Evolutionary conservation across 176 grass and related monocot species (phyloP).

Genomic region (Triticum dicoccoides): DNA sequence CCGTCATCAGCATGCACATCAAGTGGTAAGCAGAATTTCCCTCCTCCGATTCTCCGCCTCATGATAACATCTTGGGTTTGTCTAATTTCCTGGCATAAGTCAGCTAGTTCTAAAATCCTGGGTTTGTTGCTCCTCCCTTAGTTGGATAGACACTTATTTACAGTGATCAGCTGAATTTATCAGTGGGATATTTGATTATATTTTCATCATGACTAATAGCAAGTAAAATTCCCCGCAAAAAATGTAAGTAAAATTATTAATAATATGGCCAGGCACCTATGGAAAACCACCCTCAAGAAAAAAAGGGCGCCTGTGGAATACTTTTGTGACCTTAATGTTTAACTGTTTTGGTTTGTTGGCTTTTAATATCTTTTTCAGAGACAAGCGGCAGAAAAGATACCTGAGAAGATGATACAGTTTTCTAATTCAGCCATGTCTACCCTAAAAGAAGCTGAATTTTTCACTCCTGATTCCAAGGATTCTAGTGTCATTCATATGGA

Average conservation of each 20-base stretch:
- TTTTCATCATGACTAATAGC: too few species aligned
- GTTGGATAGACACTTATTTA: neutral
- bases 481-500: slow-evolving; percentile 79
- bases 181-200: too few species aligned
- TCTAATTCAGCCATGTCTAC: slow-evolving; percentile 67
- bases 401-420: slow-evolving; percentile 78
- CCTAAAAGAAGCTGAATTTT: slow-evolving; percentile 79
- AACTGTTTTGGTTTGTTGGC: too few species aligned
- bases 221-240: too few species aligned
- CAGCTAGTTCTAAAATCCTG: neutral
- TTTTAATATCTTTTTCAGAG: slow-evolving; percentile 50
- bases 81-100: too few species aligned
- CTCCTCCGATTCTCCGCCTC: neutral
- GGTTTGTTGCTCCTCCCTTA: neutral
- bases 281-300: too few species aligned
- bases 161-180: too few species aligned
- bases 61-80: neutral
- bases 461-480: slow-evolving; percentile 35
- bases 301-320: too few species aligned
- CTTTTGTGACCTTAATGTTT: too few species aligned
- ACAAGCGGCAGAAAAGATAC: slow-evolving; percentile 45
- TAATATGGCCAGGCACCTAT: too few species aligned
- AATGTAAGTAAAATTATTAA: too few species aligned
- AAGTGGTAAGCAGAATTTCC: slow-evolving; percentile 44
- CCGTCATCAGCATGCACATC: slow-evolving; percentile 49